These are phyloP conservation scores for Graphium sp. DNA, from an alignment of 2,329 filamentous ascomycete species.

Conservation along the genomic window DNA sequence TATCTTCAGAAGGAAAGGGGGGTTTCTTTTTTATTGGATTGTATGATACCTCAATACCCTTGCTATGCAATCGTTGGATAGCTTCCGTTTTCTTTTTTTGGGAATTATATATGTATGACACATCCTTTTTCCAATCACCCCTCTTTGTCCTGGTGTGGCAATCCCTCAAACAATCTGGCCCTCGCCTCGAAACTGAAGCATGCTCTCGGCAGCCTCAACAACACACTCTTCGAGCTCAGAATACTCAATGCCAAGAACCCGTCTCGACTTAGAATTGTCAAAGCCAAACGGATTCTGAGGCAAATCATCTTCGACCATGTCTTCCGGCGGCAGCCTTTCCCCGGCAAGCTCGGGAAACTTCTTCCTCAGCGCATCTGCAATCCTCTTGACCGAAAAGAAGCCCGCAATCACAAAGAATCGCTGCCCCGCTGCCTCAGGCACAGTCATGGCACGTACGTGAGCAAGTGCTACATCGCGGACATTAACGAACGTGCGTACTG, in stretches of 20 bases:
- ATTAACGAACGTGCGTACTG: conserved; percentile 31
- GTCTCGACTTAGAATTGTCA: conserved; percentile 29
- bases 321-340: conserved; percentile 16
- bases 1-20: too few relatives aligned
- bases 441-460: conserved; percentile 42
- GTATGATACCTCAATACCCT: too few relatives aligned
- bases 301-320: conserved; percentile 14
- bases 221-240: conserved; percentile 29
- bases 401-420: conserved; percentile 40
- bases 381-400: conserved; percentile 18
- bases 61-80: too few relatives aligned
- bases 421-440: conserved; percentile 38
- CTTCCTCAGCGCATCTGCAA: conserved; percentile 17
- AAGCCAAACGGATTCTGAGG: conserved; percentile 21
- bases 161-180: too few relatives aligned
- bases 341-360: conserved; percentile 10
- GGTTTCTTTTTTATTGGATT: too few relatives aligned
- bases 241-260: conserved; percentile 33
- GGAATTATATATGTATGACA: too few relatives aligned
- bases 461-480: conserved; percentile 44
- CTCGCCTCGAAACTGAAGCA: conserved; percentile 1
- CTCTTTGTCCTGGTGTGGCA: too few relatives aligned
- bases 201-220: conserved; percentile 15
- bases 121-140: too few relatives aligned
- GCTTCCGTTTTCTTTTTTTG: too few relatives aligned